Percentiles rank a stretch among this genome's conserved stretches.
Conservation (phyloP, 306 rosid species). For the Cucurbita pepo region DNA sequence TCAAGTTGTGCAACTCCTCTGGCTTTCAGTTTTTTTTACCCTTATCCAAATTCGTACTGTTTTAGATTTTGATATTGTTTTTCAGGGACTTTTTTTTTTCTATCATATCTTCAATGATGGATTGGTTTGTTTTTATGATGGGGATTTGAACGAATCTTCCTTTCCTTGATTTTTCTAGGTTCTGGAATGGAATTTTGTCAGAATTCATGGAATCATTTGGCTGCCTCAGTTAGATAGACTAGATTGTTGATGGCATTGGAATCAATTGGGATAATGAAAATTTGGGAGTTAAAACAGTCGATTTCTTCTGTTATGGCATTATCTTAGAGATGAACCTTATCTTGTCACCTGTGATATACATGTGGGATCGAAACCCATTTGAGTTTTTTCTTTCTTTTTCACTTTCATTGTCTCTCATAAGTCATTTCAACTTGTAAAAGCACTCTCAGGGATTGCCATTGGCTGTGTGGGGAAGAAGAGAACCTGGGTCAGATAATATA, state of each 20-base stretch:
- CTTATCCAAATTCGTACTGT: background rate
- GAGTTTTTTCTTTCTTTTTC: background rate
- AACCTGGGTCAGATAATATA: constrained; percentile 5
- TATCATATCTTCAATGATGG: background rate
- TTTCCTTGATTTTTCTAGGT: background rate
- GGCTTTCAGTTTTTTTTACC: background rate
- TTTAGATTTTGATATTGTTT: background rate
- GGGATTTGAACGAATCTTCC: constrained; percentile 1
- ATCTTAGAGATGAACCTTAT: constrained; percentile 8
- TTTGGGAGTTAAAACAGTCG: background rate
- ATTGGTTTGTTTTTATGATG: background rate
- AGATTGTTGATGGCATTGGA: background rate
- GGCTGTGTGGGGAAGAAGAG: constrained; percentile 2
- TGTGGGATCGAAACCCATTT: constrained; percentile 7
- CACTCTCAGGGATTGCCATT: background rate
- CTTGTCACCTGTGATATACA: background rate
- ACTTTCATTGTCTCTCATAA: background rate
- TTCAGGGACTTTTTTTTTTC: background rate
- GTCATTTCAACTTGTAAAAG: background rate
- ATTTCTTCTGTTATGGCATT: constrained; percentile 2
- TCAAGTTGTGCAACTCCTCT: background rate
- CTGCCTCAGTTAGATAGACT: background rate
- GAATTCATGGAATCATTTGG: background rate
- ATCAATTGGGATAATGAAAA: background rate
- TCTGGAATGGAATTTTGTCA: background rate